Evolutionary conservation across 2,329 filamentous ascomycete genomes (phyloP).

Genomic region (Claviceps citrina): DNA sequence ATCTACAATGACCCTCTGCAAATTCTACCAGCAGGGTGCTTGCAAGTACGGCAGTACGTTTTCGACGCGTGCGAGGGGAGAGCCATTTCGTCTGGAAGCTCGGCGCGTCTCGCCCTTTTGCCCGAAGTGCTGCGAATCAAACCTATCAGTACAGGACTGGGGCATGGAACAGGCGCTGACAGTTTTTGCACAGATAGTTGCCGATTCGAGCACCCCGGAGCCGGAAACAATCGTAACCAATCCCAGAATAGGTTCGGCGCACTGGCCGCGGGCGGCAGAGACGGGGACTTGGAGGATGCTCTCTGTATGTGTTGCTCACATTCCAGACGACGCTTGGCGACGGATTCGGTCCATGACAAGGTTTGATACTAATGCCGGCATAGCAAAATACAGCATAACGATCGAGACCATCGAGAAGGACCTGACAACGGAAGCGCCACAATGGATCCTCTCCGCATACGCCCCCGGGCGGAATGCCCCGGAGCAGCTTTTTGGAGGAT

Average conservation of each 20-base stretch:
- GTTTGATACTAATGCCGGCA: too few relatives aligned
- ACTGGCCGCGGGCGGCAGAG: slow-evolving; percentile 17
- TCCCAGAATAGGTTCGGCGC: slow-evolving; percentile 42
- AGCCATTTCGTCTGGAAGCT: too few relatives aligned
- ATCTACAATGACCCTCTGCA: slow-evolving; percentile 27
- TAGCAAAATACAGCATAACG: slow-evolving; percentile 36
- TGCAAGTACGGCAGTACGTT: slow-evolving; percentile 32
- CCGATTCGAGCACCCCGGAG: slow-evolving; percentile 37
- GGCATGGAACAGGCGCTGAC: too few relatives aligned
- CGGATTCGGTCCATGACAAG: background rate
- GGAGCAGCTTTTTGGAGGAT: slow-evolving; percentile 69
- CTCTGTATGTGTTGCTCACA: slow-evolving; percentile 10
- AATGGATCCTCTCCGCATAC: slow-evolving; percentile 80
- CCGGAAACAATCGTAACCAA: slow-evolving; percentile 20
- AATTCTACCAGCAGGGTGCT: slow-evolving; percentile 34
- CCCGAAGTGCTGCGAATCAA: too few relatives aligned
- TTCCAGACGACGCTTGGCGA: background rate
- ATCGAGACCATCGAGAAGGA: slow-evolving; percentile 48
- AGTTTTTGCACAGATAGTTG: slow-evolving; percentile 27
- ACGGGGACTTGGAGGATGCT: slow-evolving; percentile 11
- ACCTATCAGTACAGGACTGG: too few relatives aligned
- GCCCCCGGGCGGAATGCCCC: slow-evolving; percentile 64
- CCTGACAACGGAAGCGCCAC: slow-evolving; percentile 53
- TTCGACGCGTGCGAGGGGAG: too few relatives aligned
- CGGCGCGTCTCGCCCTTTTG: too few relatives aligned